Evolutionary conservation across 352 stramenopile species (phyloP).

Genomic region (Thalassiosira livingstoniorum): DNA sequence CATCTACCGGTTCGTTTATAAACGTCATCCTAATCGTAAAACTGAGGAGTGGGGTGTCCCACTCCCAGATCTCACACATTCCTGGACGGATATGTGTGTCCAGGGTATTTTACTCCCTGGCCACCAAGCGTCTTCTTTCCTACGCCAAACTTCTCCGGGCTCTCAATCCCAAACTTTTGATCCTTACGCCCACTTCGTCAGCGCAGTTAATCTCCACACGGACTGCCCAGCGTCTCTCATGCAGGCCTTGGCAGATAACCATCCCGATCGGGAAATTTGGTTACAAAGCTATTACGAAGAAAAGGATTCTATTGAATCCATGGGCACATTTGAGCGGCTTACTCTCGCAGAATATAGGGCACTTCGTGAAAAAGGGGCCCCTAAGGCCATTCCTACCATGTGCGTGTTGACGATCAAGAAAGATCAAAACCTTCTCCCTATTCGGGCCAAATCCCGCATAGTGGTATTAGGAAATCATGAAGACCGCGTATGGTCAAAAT

Average conservation of each 20-base stretch:
- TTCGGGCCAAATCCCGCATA: constrained; percentile 58
- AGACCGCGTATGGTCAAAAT: constrained; percentile 27
- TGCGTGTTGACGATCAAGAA: constrained; percentile 56
- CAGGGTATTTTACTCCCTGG: constrained; percentile 29
- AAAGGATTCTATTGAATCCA: constrained; percentile 3
- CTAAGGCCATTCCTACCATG: constrained; percentile 41
- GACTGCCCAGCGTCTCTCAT: constrained; percentile 16
- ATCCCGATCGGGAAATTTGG: constrained; percentile 26
- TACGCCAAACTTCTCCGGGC: background rate
- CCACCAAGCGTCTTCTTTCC: constrained; percentile 6
- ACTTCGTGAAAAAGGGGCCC: constrained; percentile 2
- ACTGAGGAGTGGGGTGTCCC: constrained; percentile 14
- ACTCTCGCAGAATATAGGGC: constrained; percentile 18
- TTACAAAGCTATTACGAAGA: constrained; percentile 19
- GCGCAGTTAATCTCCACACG: background rate
- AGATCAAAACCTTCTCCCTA: constrained; percentile 41
- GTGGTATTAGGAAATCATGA: constrained; percentile 60
- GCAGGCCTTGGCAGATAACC: constrained; percentile 7
- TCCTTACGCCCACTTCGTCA: constrained; percentile 1
- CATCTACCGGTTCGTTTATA: constrained; percentile 6
- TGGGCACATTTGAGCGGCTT: constrained; percentile 36
- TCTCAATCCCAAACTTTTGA: background rate
- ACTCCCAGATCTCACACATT: constrained; percentile 14
- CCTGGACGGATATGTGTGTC: background rate
- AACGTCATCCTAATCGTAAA: background rate